Base-by-base conservation (phyloP, 2,329 filamentous ascomycete species). In the Fusarium falciforme region DNA sequence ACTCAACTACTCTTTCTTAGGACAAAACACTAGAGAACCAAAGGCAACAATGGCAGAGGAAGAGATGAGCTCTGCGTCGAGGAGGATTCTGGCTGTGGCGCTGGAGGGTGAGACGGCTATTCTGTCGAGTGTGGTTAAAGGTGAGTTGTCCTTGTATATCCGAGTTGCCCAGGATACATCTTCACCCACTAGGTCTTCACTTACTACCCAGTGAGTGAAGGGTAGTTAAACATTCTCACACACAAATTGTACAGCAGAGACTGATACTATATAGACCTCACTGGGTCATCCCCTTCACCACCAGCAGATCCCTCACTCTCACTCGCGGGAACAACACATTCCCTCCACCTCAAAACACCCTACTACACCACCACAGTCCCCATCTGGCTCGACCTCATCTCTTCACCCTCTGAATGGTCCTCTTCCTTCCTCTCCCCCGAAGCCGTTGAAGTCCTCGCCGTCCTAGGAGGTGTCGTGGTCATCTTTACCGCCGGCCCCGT, bases 351-450 rank as follows among this genome's bases (percentile, higher is more conserved):
- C 64, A 85, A 85, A 69, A 93, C 90, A 22, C 76, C 84, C 16
- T 93, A 93, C 83, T 93, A 93, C 83, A 85, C 82, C 27, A 86
- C 89, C 62, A 84, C 84, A 0, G 84, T 93, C 5, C 90, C 91
- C 49, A 85, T 93, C 73, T 93, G 91, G 91, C 85, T 93, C n/a
- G 91, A 93, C 77, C 84, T 91, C 54, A 85, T 91, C 67, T 77
- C 84, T 7, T 82, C 84, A 6, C 85, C 88, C 0, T 64, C 78
- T 4, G 86, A 89, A 38, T 93, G 91, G 91, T 84, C 89, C 0
- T 79, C 80, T 2, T 87, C 88, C 0, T 93, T 93, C 75, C 85
- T 92, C 2, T 86, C 87, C 0, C 81, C 86, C 0, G 91, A 92
- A 77, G 91, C 91, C 0, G 84, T 83, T 64, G 91, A 92, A 79